Conservation (phyloP, 108 stramenopile genomes). For the Fragilaria crotonensis region DNA sequence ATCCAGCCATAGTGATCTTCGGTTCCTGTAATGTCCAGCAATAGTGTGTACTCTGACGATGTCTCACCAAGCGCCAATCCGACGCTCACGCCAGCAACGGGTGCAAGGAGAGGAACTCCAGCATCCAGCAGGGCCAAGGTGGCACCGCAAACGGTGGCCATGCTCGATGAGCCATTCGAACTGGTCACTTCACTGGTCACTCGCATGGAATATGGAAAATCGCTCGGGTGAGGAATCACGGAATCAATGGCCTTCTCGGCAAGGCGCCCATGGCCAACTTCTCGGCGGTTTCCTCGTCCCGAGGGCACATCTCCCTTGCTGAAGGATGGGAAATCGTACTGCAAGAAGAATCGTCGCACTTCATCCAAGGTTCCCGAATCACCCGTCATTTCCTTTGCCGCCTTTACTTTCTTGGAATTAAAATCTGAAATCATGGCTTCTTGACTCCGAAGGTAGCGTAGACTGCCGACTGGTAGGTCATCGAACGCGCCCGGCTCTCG, state of each 20-base stretch:
- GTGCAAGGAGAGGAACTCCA: constrained; percentile 75
- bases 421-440: constrained; percentile 49
- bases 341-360: constrained; percentile 52
- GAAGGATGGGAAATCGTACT: constrained; percentile 87
- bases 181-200: constrained; percentile 78
- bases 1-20: constrained; percentile 83
- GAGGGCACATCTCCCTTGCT: constrained; percentile 48
- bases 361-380: constrained; percentile 56
- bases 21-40: constrained; percentile 87
- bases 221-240: constrained; percentile 51
- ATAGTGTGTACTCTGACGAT: constrained; percentile 27
- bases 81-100: constrained; percentile 86
- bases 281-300: constrained; percentile 58
- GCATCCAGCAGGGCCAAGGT: constrained; percentile 86
- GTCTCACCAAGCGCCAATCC: constrained; percentile 40
- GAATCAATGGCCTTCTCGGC: constrained; percentile 85
- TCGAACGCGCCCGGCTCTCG: constrained; percentile 8
- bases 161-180: constrained; percentile 73
- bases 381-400: constrained; percentile 53
- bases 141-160: constrained; percentile 73
- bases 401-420: constrained; percentile 44
- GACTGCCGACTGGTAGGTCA: constrained; percentile 42
- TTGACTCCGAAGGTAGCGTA: constrained; percentile 49
- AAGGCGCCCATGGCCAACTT: constrained; percentile 43
- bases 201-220: constrained; percentile 85